Base-by-base conservation (phyloP, 257 asterid species). In the Orobanche coerulescens region DNA sequence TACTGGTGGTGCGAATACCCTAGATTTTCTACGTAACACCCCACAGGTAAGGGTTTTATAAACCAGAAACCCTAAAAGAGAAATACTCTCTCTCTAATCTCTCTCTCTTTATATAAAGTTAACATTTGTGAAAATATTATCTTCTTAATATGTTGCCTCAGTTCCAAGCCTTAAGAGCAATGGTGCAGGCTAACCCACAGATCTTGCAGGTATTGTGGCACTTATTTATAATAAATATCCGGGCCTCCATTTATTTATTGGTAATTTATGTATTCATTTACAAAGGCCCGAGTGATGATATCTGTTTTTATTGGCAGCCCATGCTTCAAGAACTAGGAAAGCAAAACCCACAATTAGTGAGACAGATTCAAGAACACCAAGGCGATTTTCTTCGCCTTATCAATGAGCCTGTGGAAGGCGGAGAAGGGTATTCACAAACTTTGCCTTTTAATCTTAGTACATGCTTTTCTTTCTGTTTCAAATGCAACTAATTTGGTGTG, bases 121-220 rank as follows among this genome's bases (percentile, higher is more conserved):
- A 8, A 9, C 33, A 22, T 14, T 11, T 11, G 11, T 57, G 31
- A 22, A 43, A 46, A 14, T 39, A 49, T 51, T 55, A 13, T 25
- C 37, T 22, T 58, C 15, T 20, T 43, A 10, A 52, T 65, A 43
- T 61, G 58, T 53, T 57, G 59, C 71, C 57, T 55, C 82, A 87
- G 95, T 87, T 87, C 71, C 95, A 84, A 81, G 85, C 91, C 22
- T 67, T 87, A 73, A 79, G 91, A 70, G 81, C 88, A 11, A 82
- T 81, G 91, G 95, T 87, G 61, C 95, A 84, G 73, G 94, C 95
- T 69, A 87, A 84, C 70, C 95, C 95, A 24, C 95, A 84, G 82
- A 82, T 84, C 60, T 79, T 74, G 70, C 81, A 79, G 84, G 84
- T 79, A 44, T 18, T 61, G 16, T 40, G 10, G 63, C 54, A 12